A percentile compares a stretch with the other conserved stretches of the same genome.
Evolutionary conservation across 2,329 filamentous ascomycete genomes (phyloP).

Genomic region (Colletotrichum cereale): DNA sequence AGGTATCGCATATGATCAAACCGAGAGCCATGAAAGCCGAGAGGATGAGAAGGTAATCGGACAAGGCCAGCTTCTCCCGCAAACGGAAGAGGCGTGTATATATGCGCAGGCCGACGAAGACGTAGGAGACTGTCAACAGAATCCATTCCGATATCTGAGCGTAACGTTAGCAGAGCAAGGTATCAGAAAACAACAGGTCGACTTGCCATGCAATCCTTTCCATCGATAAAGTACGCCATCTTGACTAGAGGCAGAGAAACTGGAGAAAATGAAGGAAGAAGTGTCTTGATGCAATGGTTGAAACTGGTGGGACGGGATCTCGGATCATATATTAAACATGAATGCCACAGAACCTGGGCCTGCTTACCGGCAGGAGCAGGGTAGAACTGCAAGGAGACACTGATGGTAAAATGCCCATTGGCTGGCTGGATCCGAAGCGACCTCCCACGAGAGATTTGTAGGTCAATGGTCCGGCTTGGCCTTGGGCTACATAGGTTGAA

Average conservation of each 20-base stretch:
- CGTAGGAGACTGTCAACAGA: conserved; percentile 44
- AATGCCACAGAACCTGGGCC: background rate
- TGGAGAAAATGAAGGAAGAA: background rate
- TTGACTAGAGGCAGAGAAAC: conserved; percentile 3
- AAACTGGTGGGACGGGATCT: background rate
- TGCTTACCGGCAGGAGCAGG: background rate
- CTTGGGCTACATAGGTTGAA: background rate
- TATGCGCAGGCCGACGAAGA: conserved; percentile 48
- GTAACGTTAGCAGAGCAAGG: background rate
- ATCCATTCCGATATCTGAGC: conserved; percentile 51
- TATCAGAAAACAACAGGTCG: background rate
- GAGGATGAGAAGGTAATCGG: conserved; percentile 47
- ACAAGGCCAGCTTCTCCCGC: conserved; percentile 47
- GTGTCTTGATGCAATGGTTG: background rate
- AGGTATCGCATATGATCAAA: conserved; percentile 51
- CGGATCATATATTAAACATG: conserved; percentile 7
- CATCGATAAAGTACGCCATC: conserved; percentile 44
- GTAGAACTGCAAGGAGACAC: background rate
- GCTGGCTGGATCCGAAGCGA: conserved; percentile 8
- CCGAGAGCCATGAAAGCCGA: conserved; percentile 49
- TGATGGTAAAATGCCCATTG: background rate
- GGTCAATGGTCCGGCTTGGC: background rate
- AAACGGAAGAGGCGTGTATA: conserved; percentile 49
- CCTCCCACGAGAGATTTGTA: background rate
- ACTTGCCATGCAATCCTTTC: conserved; percentile 45